Percentiles rank a stretch among this genome's conserved stretches.
Evolutionary conservation across 495 filamentous ascomycete genomes (phyloP).

Genomic region (Physcia stellaris): DNA sequence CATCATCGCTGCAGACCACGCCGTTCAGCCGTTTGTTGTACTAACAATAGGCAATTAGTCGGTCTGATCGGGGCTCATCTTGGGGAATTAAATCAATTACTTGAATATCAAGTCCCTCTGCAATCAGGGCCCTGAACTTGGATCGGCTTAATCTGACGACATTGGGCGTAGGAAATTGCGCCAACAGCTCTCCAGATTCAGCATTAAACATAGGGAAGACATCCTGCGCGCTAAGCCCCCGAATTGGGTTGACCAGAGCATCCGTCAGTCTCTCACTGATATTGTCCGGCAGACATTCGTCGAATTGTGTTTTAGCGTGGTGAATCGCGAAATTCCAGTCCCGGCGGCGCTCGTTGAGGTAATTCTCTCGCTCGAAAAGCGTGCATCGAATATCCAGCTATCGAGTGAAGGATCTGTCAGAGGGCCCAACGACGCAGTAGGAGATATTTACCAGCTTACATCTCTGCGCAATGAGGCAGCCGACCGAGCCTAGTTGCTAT

Average conservation of each 20-base stretch:
- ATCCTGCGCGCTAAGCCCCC: conserved; percentile 23
- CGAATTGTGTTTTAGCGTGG: conserved; percentile 31
- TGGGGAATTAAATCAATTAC: conserved; percentile 14
- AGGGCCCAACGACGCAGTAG: not conserved
- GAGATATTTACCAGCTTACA: not conserved
- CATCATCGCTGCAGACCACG: conserved; percentile 13
- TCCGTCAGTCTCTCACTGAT: conserved; percentile 22
- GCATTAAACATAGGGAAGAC: conserved; percentile 30
- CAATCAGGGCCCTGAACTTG: conserved; percentile 26
- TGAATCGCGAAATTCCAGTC: conserved; percentile 46
- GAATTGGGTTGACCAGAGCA: conserved; percentile 26
- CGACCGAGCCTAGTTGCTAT: not conserved
- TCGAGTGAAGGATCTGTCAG: not conserved
- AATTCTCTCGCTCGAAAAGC: conserved; percentile 1
- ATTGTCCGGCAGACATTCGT: conserved; percentile 23
- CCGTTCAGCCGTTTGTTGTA: conserved; percentile 16
- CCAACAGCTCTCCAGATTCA: conserved; percentile 31
- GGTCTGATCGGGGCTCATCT: not conserved
- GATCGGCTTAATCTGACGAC: conserved; percentile 32
- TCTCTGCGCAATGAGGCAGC: conserved; percentile 1
- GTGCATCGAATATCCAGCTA: conserved; percentile 1
- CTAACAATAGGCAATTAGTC: not conserved
- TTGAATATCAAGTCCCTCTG: conserved; percentile 27
- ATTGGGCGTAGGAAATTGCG: conserved; percentile 21
- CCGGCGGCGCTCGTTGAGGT: conserved; percentile 1